These are phyloP conservation scores for Glycine soja DNA, from an alignment of 306 rosid species.

Conservation along the genomic window DNA sequence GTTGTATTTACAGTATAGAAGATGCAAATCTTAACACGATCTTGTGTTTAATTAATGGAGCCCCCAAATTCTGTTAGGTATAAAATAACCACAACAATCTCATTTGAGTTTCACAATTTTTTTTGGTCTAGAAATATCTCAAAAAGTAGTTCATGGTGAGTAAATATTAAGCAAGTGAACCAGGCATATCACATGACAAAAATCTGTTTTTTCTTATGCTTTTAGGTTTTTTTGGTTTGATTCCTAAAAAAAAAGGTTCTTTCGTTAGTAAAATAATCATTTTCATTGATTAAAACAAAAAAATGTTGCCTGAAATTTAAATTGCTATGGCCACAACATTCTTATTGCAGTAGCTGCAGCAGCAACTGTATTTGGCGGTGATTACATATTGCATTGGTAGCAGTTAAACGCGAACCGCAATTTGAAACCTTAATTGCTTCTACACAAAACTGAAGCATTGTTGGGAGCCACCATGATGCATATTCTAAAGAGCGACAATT, in stretches of 20 bases:
- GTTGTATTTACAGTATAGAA: not conserved
- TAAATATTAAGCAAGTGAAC: not conserved
- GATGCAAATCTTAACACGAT: conserved; percentile 25
- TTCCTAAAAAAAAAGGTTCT: not conserved
- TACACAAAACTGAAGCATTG: not conserved
- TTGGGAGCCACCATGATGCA: not conserved
- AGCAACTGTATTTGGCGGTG: not conserved
- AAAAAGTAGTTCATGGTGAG: not conserved
- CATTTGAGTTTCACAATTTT: not conserved
- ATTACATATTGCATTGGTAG: not conserved
- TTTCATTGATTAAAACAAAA: not conserved
- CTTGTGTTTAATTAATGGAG: not conserved
- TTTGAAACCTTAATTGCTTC: not conserved
- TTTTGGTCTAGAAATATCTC: not conserved
- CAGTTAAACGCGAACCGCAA: not conserved
- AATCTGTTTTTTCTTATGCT: not conserved
- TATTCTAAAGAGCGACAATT: not conserved
- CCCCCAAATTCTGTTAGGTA: not conserved
- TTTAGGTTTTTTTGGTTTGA: not conserved
- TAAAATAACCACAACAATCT: not conserved
- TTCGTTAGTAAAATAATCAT: not conserved
- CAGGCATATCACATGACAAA: conserved; percentile 25
- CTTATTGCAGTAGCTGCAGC: not conserved
- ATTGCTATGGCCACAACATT: not conserved
- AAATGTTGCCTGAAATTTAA: not conserved